Base-by-base conservation (phyloP, 345 rosid genomes). In the Aquilaria malaccensis region DNA sequence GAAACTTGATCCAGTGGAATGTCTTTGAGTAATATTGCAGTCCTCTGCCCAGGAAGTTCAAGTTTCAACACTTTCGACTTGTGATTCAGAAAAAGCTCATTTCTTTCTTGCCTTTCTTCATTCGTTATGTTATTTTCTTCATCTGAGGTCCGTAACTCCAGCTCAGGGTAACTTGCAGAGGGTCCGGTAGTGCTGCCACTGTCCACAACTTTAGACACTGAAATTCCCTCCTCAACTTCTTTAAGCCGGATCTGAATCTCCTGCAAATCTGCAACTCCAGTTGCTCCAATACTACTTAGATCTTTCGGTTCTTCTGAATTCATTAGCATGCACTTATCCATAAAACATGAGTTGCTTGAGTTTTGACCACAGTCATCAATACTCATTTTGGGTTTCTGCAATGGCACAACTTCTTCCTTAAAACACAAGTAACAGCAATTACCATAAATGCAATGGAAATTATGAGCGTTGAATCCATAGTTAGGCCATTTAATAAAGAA, bases 1-100 rank as follows among this genome's bases (percentile, higher is more conserved):
- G 87, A 89, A 41, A 58, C 74, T 73, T 85, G 83, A 81, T 89
- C 92, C 7, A 78, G 81, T 15, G 70, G 78, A 74, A 81, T 80
- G 45, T 85, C 90, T 69, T 87, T 87, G 66, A 76, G 64, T 70
- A 67, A 59, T 55, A 72, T 65, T 37, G 75, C 80, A 46, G 52
- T 65, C 45, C 66, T 76, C 46, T 56, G 70, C 33, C 74, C 74
- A 0, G 61, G 45, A 41, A 73, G 70, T 76, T 72, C 69, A 53
- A 61, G 70, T 67, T 57, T 72, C 13, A 46, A 72, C 64, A 65
- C 77, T 73, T 50, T 63, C 14, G 15, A 45, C 70, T 59, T 76
- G 13, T 48, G 61, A 62, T 68, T 73, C 63, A 52, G 76, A 62
- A 78, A 9, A 58, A 70, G 67, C 5, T 81, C 68, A 43, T 76